A percentile compares a stretch with the other conserved stretches of the same genome.
Conservation (phyloP, 495 filamentous ascomycete genomes). For the Beverwykella pulmonaria region DNA sequence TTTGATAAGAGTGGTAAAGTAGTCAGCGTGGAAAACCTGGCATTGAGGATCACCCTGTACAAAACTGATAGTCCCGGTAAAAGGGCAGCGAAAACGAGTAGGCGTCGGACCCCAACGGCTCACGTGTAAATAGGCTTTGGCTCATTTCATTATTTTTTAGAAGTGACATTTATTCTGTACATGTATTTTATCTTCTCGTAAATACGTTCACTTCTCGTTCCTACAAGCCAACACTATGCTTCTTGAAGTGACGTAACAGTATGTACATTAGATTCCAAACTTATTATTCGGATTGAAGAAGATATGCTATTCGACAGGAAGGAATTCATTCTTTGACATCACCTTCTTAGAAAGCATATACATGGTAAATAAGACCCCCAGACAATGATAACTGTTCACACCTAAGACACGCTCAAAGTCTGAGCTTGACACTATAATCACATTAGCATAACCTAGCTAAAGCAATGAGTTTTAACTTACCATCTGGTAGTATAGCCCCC, state of each 20-base stretch:
- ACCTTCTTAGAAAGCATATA: too few relatives aligned
- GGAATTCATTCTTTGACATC: too few relatives aligned
- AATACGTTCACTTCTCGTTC: too few relatives aligned
- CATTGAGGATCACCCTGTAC: slow-evolving; percentile 6
- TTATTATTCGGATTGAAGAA: too few relatives aligned
- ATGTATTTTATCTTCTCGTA: not conserved
- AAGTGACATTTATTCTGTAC: not conserved
- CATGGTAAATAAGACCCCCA: too few relatives aligned
- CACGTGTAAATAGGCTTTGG: not conserved
- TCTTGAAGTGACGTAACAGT: too few relatives aligned
- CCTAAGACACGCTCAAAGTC: slow-evolving; percentile 18
- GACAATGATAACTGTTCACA: too few relatives aligned
- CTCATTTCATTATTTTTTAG: not conserved
- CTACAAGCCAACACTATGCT: too few relatives aligned
- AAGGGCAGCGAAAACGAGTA: not conserved
- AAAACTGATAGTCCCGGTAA: not conserved
- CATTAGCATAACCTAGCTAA: slow-evolving; percentile 14
- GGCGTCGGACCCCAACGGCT: not conserved
- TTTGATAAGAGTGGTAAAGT: slow-evolving; percentile 2
- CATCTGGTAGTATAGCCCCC: slow-evolving; percentile 74
- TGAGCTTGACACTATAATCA: slow-evolving; percentile 39
- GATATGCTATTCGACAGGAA: too few relatives aligned
- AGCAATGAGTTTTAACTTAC: slow-evolving; percentile 51
- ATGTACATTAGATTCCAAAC: too few relatives aligned
- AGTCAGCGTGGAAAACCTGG: slow-evolving; percentile 15